Evolutionary conservation across 176 grass and related monocot genomes (phyloP), one percentile per base, ranked within the genome.

Genomic region (Oropetium thomaeum): DNA sequence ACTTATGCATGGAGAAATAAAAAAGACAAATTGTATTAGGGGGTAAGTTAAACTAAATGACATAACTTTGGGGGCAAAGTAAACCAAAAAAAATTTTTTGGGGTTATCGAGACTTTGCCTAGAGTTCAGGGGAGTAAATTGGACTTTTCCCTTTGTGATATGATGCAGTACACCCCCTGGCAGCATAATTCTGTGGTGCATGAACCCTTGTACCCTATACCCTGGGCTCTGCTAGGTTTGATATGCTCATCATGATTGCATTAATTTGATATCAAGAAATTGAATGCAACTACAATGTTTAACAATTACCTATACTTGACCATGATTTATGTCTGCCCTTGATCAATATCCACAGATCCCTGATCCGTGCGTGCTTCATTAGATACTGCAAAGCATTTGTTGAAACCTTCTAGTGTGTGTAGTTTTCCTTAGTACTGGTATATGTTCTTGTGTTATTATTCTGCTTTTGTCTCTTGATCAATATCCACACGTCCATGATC

Each of bases 371-470:
- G 33, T 8, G 40, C 23, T 74, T 10, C 34, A 7, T 53, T 69
- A 61, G 15, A 80, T 67, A 37, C n/a, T 52, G 45, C 34, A 55
- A 5, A 65, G 43, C 2, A 22, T 73, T 23, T 19, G 25, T 73
- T 29, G 27, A 65, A 59, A 61, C 20, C 9, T 39, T 75, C 29
- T 16, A 62, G 53, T 69, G 32, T 75, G 20, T 69, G n/a, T 62
- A 54, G 38, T 81, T 33, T 75, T 27, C 35, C 49, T 68, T 75
- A 28, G 23, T 79, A 30, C 35, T 23, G 8, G 13, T 58, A 42
- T 85, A 52, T 42, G 35, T 2, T 60, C 17, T 31, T 69, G 16
- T 39, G 33, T 30, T 39, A 23, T 2, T 66, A 31, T 85, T 48
- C 30, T 4, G 79, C 26, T 79, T 62, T 52, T 42, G 42, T 71